phyloP scores from a whole-genome alignment of 352 stramenopile genomes.

The Globisporangium abappressorium region DNA sequence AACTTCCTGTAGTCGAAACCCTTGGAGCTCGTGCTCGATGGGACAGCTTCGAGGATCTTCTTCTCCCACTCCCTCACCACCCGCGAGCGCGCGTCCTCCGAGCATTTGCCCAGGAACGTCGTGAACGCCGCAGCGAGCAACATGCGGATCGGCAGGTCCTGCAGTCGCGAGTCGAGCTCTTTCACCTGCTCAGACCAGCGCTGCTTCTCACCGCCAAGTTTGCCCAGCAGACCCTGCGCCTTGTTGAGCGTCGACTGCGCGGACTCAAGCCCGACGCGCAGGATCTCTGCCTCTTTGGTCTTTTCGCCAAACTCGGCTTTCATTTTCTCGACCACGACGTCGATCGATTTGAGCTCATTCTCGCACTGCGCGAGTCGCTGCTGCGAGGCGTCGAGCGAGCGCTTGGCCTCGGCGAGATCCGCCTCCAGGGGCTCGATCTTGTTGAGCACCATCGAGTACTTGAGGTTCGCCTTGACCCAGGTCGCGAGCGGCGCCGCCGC shows the following conservation, averaged over 20 bases:
- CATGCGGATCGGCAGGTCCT: slow-evolving; percentile 87
- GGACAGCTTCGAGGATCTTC: slow-evolving; percentile 41
- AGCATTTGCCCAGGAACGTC: slow-evolving; percentile 91
- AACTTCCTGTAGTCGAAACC: slow-evolving; percentile 86
- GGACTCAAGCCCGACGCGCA: slow-evolving; percentile 83
- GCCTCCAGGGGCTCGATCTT: slow-evolving; percentile 93
- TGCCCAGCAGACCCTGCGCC: slow-evolving; percentile 85
- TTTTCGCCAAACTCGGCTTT: slow-evolving; percentile 92
- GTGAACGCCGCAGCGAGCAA: slow-evolving; percentile 91
- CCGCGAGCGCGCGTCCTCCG: slow-evolving; percentile 78
- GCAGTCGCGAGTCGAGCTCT: slow-evolving; percentile 73
- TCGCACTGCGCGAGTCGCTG: slow-evolving; percentile 88
- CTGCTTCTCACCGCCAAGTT: slow-evolving; percentile 90
- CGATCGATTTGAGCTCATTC: slow-evolving; percentile 90
- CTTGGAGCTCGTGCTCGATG: slow-evolving; percentile 22
- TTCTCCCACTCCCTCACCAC: slow-evolving; percentile 83
- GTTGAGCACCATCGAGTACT: slow-evolving; percentile 94
- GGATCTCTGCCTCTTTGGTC: slow-evolving; percentile 91
- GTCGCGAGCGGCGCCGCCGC: slow-evolving; percentile 91
- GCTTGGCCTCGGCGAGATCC: slow-evolving; percentile 88
- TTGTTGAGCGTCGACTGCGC: slow-evolving; percentile 91
- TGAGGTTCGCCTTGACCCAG: slow-evolving; percentile 95
- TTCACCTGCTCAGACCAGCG: slow-evolving; percentile 91
- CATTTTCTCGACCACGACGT: slow-evolving; percentile 85
- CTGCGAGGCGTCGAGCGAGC: slow-evolving; percentile 83